A percentile compares a stretch with the other conserved stretches of the same genome.
Conservation (phyloP, 2,329 filamentous ascomycete genomes). For the Cordyceps militaris region DNA sequence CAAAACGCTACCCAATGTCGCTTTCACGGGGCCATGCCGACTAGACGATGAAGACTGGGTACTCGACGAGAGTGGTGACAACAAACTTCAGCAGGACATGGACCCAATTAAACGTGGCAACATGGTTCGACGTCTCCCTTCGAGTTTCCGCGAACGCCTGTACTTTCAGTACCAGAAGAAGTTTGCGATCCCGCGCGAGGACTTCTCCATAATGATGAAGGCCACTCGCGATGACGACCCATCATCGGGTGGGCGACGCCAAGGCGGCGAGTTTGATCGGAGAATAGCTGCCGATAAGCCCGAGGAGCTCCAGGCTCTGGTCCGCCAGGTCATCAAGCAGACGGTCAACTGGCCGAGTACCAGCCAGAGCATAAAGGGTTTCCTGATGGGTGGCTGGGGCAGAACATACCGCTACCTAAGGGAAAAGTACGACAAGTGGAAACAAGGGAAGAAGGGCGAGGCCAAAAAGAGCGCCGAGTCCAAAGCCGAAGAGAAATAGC, state of each 20-base stretch:
- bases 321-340: slow-evolving; percentile 71
- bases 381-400: slow-evolving; percentile 67
- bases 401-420: slow-evolving; percentile 68
- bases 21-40: slow-evolving; percentile 54
- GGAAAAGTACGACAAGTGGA: slow-evolving; percentile 71
- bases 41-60: slow-evolving; percentile 34
- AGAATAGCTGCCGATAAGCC: slow-evolving; percentile 68
- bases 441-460: slow-evolving; percentile 33
- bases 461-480: slow-evolving; percentile 14
- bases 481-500: neutral
- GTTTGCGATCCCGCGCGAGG: slow-evolving; percentile 72
- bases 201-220: slow-evolving; percentile 81
- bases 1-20: slow-evolving; percentile 80
- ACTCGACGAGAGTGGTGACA: slow-evolving; percentile 46
- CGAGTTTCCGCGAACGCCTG: slow-evolving; percentile 76
- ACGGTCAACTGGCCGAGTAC: slow-evolving; percentile 92
- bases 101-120: slow-evolving; percentile 84
- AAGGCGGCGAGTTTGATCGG: slow-evolving; percentile 79
- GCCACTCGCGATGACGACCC: slow-evolving; percentile 65
- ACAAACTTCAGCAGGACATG: slow-evolving; percentile 80
- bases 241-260: slow-evolving; percentile 59
- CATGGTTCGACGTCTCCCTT: slow-evolving; percentile 89
- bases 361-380: slow-evolving; percentile 76
- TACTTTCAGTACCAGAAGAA: slow-evolving; percentile 95
- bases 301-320: slow-evolving; percentile 59